phyloP scores from a whole-genome alignment of 768 basidiomycete genomes.

The Agrocybe chaxingu region DNA sequence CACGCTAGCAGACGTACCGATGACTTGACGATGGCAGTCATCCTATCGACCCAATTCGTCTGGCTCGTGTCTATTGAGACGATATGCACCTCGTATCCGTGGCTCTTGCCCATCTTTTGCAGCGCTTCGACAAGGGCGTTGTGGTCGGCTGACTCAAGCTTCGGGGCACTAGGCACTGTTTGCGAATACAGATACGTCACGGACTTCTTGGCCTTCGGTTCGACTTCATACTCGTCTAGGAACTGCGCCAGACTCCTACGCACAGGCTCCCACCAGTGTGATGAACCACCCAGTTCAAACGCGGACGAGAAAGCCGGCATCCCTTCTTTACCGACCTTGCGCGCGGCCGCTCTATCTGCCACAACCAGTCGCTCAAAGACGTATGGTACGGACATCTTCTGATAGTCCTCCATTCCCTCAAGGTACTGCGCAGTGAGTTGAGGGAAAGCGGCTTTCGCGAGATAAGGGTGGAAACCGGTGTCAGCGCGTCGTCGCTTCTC shows the following conservation, averaged over 20 bases:
- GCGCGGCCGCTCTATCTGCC: constrained; percentile 70
- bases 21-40: constrained; percentile 64
- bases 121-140: constrained; percentile 57
- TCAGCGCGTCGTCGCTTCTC: constrained; percentile 45
- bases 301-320: constrained; percentile 42
- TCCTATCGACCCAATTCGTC: constrained; percentile 58
- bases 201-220: constrained; percentile 30
- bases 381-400: constrained; percentile 64
- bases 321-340: constrained; percentile 18
- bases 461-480: constrained; percentile 68
- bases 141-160: constrained; percentile 56
- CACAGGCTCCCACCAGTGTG: constrained; percentile 71
- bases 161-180: constrained; percentile 44
- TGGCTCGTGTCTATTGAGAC: constrained; percentile 45
- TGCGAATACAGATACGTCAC: constrained; percentile 44
- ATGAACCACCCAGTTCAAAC: constrained; percentile 41
- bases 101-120: constrained; percentile 42
- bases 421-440: constrained; percentile 61
- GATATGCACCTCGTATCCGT: constrained; percentile 55
- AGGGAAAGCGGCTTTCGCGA: constrained; percentile 75
- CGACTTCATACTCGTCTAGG: constrained; percentile 31
- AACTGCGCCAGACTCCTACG: constrained; percentile 39
- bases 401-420: constrained; percentile 78
- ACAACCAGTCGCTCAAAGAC: constrained; percentile 75
- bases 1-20: constrained; percentile 43